Evolutionary conservation across 1,284 basidiomycete species (phyloP), one percentile per base, ranked within the genome.

Genomic region (Puccinia coronata): DNA sequence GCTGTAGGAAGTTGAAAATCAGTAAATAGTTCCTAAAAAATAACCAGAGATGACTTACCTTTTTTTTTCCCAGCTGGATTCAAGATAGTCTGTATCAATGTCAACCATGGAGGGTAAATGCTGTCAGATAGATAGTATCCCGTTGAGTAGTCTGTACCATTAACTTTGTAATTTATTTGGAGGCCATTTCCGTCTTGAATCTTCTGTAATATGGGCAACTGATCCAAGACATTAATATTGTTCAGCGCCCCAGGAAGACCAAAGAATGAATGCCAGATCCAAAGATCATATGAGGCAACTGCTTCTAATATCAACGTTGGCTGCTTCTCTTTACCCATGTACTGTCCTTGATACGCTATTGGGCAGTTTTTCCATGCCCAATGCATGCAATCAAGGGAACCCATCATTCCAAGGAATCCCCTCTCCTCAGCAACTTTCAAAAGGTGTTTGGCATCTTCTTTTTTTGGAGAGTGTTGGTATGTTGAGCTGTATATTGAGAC

Each of bases 251-350:
- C 67, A 6, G 67, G 67, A 0, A 47, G 14, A 39, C 67, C 67
- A 70, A 70, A 70, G 67, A 70, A 70, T 14, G 67, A 11, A 70
- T 70, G 34, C 67, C 67, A 70, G 12, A 70, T 20, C 34, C 41
- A 41, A 20, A 70, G 41, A 25, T 47, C n/a, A 14, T 41, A 16
- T 20, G 18, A 41, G 6, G n/a, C 36, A 20, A 47, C 9, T 18
- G 67, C 67, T 47, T 70, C 67, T 12, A 70, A 47, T 18, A 47
- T 70, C 25, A 70, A 16, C 41, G 34, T 69, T 1, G 65, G 65
- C 14, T 31, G 16, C 23, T 70, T 47, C 11, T 70, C 47, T 57
- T 74, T 74, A 20, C 71, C n/a, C 2, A 8, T 34, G 28, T 55
- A 74, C 31, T 74, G 47, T 2, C 0, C 14, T 31, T 53, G 14